Conservation (phyloP, 2,329 filamentous ascomycete genomes). For the Venturia aucupariae region DNA sequence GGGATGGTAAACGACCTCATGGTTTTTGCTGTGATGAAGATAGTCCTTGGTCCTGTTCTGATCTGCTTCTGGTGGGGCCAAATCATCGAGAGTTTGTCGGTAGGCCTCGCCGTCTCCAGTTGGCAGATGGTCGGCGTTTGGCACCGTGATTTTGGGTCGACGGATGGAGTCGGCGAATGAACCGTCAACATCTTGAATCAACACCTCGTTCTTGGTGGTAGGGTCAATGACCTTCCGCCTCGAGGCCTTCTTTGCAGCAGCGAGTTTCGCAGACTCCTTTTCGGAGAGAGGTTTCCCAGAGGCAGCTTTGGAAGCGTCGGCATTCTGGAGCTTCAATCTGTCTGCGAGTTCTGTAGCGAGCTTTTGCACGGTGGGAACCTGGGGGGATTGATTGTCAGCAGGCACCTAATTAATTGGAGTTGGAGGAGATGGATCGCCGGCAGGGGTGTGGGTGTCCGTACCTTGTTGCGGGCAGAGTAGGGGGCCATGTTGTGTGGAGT, state of each 20-base stretch:
- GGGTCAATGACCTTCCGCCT: slow-evolving; percentile 60
- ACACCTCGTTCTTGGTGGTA: slow-evolving; percentile 59
- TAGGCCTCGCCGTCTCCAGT: background rate
- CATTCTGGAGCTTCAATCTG: background rate
- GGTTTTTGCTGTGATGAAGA: slow-evolving; percentile 6
- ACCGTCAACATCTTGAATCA: slow-evolving; percentile 51
- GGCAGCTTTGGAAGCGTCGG: background rate
- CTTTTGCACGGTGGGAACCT: slow-evolving; percentile 2
- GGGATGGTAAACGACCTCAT: background rate
- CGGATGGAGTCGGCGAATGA: background rate
- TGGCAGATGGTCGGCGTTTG: slow-evolving; percentile 33
- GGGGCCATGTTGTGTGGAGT: background rate
- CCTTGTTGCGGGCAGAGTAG: slow-evolving; percentile 6
- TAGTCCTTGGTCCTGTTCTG: slow-evolving; percentile 26
- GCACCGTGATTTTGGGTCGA: slow-evolving; percentile 34
- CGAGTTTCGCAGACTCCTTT: background rate
- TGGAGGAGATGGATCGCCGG: background rate
- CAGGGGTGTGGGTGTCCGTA: background rate
- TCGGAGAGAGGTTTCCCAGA: background rate
- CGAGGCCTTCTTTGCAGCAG: slow-evolving; percentile 17
- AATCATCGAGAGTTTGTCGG: slow-evolving; percentile 1
- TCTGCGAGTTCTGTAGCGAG: background rate
- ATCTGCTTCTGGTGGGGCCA: slow-evolving; percentile 8
- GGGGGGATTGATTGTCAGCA: background rate
- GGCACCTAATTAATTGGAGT: too few relatives aligned